Conservation (phyloP, 352 stramenopile genomes). For the Pythium apleroticum region DNA sequence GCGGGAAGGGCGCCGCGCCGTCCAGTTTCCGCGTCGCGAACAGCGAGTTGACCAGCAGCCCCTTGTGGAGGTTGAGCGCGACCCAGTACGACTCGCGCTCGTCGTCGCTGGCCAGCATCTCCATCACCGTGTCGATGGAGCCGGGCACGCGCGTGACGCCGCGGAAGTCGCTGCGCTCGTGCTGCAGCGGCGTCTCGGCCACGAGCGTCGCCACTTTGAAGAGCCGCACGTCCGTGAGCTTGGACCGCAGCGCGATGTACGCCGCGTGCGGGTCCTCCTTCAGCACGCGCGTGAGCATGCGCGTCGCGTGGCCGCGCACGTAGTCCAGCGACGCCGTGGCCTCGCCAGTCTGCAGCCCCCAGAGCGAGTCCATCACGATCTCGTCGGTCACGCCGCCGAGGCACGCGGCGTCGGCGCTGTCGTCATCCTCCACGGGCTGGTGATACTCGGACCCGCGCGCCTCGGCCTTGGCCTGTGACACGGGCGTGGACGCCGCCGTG, state of each 20-base stretch:
- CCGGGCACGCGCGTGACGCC: slow-evolving; percentile 66
- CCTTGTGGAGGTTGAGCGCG: slow-evolving; percentile 63
- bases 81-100: slow-evolving; percentile 73
- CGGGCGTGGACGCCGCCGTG: background rate
- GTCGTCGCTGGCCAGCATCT: slow-evolving; percentile 53
- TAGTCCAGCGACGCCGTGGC: slow-evolving; percentile 51
- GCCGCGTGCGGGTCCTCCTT: slow-evolving; percentile 49
- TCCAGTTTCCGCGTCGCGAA: slow-evolving; percentile 36
- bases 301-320: slow-evolving; percentile 48
- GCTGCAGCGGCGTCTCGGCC: slow-evolving; percentile 23
- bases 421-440: background rate
- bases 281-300: slow-evolving; percentile 40
- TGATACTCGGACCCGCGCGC: background rate
- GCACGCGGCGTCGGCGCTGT: background rate
- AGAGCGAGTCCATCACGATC: slow-evolving; percentile 34
- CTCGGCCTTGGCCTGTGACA: background rate
- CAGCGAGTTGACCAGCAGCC: slow-evolving; percentile 51
- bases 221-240: slow-evolving; percentile 64
- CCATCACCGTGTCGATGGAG: slow-evolving; percentile 53
- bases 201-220: slow-evolving; percentile 44
- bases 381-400: slow-evolving; percentile 32
- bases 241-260: slow-evolving; percentile 50
- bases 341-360: slow-evolving; percentile 32
- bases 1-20: slow-evolving; percentile 42
- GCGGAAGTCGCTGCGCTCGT: slow-evolving; percentile 58